Conservation (phyloP, 345 rosid genomes). For the Aurinia saxatilis region DNA sequence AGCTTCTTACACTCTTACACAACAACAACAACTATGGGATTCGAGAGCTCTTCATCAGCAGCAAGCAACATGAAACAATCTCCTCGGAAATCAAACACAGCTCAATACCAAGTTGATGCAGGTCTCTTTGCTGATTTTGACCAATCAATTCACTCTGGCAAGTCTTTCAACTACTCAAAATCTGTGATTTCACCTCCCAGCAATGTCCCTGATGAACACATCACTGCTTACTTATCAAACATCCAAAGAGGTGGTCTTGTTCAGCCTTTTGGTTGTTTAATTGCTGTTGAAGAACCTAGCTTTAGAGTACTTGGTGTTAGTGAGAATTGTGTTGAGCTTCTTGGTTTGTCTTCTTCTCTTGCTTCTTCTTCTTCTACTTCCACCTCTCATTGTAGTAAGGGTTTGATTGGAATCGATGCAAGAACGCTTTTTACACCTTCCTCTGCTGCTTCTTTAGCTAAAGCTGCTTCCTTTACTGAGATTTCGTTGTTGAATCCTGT, state of each 20-base stretch:
- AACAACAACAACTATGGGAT: constrained; percentile 20
- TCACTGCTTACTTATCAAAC: constrained; percentile 52
- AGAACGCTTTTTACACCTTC: constrained; percentile 54
- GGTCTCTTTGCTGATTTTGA: constrained; percentile 65
- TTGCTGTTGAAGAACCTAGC: constrained; percentile 56
- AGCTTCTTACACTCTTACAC: not conserved
- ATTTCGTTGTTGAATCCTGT: constrained; percentile 65
- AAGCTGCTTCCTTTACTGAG: constrained; percentile 61
- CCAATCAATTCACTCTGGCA: constrained; percentile 52
- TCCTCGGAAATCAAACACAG: constrained; percentile 26
- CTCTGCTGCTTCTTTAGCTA: constrained; percentile 48
- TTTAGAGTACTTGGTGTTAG: constrained; percentile 56
- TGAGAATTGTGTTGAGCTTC: constrained; percentile 55
- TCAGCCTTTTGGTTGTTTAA: constrained; percentile 76
- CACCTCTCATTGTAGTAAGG: constrained; percentile 13
- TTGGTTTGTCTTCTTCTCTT: constrained; percentile 29
- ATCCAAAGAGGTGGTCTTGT: constrained; percentile 80
- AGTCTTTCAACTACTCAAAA: constrained; percentile 63
- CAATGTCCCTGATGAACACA: constrained; percentile 53
- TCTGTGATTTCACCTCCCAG: constrained; percentile 45
- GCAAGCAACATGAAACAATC: constrained; percentile 48
- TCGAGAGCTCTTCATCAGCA: constrained; percentile 32
- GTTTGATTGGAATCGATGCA: constrained; percentile 66
- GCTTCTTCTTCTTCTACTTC: not conserved
- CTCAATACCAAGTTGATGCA: constrained; percentile 73